phyloP scores from a whole-genome alignment of 192 early-diverging fungal species.

The Coemansia asiatica region DNA sequence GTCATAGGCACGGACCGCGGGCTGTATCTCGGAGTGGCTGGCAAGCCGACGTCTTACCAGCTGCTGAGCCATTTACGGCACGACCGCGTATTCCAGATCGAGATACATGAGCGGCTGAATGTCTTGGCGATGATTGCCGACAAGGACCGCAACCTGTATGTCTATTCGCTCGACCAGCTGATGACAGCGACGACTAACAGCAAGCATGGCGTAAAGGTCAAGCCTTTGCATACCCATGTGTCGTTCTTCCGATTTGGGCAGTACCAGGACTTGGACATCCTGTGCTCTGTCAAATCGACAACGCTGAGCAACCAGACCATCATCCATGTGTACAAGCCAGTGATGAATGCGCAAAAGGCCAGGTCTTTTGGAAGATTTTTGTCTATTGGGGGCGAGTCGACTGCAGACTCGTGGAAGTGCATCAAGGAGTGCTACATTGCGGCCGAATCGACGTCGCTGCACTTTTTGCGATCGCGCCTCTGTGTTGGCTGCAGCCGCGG shows the following conservation, averaged over 20 bases:
- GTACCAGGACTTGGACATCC: conserved; percentile 59
- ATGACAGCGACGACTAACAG: conserved; percentile 40
- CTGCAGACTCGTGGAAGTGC: conserved; percentile 49
- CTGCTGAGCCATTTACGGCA: conserved; percentile 61
- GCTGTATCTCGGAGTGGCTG: conserved; percentile 71
- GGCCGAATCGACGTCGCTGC: conserved; percentile 80
- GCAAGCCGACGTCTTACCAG: conserved; percentile 54
- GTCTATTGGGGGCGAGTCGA: conserved; percentile 39
- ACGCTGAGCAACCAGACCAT: conserved; percentile 67
- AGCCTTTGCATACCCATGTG: conserved; percentile 62
- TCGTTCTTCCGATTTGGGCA: conserved; percentile 75
- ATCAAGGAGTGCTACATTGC: conserved; percentile 94
- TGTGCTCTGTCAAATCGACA: conserved; percentile 72
- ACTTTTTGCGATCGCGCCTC: conserved; percentile 80
- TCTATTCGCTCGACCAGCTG: conserved; percentile 59
- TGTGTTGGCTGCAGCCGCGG: conserved; percentile 90
- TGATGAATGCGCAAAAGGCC: conserved; percentile 54
- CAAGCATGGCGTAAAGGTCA: conserved; percentile 25
- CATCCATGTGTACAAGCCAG: conserved; percentile 76
- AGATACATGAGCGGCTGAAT: conserved; percentile 77
- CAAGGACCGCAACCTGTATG: conserved; percentile 61
- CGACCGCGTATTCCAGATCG: conserved; percentile 84
- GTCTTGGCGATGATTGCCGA: conserved; percentile 81
- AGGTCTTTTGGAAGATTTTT: conserved; percentile 54
- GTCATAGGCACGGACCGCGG: conserved; percentile 85